phyloP scores from a whole-genome alignment of 2,329 filamentous ascomycete genomes.

The Ilyonectria sp. region DNA sequence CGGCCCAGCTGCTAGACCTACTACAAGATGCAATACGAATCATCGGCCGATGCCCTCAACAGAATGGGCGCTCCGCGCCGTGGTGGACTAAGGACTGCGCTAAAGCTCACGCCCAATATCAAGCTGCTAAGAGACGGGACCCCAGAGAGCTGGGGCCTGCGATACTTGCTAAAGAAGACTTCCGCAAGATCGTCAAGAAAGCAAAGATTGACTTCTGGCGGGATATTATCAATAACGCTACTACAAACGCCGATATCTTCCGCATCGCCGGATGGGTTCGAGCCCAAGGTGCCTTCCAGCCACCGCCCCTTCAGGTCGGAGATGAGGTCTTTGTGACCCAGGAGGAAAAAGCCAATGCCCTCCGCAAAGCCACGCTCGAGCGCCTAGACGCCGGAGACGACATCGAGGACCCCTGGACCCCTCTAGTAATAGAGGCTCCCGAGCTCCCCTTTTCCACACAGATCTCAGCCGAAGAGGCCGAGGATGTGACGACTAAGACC shows the following conservation, averaged over 20 bases:
- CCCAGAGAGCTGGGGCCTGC: not conserved
- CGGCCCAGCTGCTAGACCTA: not conserved
- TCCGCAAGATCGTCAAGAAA: not conserved
- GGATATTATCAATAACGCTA: not conserved
- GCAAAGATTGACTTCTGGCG: not conserved
- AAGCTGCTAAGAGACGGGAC: not conserved
- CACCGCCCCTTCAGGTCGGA: not conserved
- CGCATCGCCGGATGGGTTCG: not conserved
- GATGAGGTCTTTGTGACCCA: not conserved
- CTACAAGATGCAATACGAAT: not conserved
- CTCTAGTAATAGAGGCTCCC: not conserved
- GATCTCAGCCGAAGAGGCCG: not conserved
- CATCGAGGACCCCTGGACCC: not conserved
- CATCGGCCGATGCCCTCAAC: not conserved
- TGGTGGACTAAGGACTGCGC: not conserved
- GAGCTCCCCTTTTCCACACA: not conserved
- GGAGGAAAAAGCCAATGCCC: not conserved
- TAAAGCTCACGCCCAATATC: not conserved
- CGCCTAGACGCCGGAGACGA: not conserved
- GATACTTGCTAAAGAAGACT: not conserved
- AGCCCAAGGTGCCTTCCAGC: not conserved
- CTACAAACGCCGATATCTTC: not conserved
- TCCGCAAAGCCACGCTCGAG: not conserved
- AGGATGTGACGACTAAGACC: slow-evolving; percentile 6
- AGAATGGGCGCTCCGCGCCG: not conserved